Conservation (phyloP, 2,329 filamentous ascomycete genomes). For the Aureobasidium sp. region DNA sequence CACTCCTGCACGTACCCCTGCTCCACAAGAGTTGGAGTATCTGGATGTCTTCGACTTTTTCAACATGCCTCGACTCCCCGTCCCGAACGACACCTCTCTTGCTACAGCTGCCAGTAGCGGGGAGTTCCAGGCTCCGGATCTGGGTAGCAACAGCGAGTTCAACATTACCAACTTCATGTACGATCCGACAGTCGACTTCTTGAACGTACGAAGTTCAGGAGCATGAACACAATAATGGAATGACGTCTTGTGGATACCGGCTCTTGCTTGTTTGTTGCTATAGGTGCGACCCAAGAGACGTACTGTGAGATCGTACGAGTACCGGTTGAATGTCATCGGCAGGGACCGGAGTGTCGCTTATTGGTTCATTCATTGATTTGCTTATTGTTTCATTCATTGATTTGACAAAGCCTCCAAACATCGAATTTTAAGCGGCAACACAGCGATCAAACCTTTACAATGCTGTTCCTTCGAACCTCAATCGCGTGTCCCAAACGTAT, state of each 20-base stretch:
- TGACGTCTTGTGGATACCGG: background rate
- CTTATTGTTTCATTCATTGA: background rate
- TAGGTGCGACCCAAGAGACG: background rate
- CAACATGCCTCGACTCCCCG: constrained; percentile 70
- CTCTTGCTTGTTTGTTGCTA: background rate
- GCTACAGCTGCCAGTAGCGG: constrained; percentile 18
- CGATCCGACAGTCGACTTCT: constrained; percentile 66
- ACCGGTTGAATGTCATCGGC: background rate
- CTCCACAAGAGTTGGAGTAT: constrained; percentile 79
- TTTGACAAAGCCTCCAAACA: background rate
- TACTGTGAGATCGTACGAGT: background rate
- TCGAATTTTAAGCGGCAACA: background rate
- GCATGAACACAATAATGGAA: background rate
- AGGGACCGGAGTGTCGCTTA: background rate
- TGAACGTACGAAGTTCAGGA: constrained; percentile 33
- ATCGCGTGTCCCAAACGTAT: background rate
- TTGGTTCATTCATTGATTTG: background rate
- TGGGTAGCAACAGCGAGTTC: constrained; percentile 50
- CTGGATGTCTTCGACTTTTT: constrained; percentile 93
- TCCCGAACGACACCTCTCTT: constrained; percentile 26
- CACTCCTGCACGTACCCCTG: constrained; percentile 44
- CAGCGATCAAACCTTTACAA: background rate
- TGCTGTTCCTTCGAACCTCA: background rate
- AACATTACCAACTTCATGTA: constrained; percentile 75
- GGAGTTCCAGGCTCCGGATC: constrained; percentile 19